phyloP scores from a whole-genome alignment of 2,329 filamentous ascomycete genomes.

The Ophidiomyces ophidiicola region DNA sequence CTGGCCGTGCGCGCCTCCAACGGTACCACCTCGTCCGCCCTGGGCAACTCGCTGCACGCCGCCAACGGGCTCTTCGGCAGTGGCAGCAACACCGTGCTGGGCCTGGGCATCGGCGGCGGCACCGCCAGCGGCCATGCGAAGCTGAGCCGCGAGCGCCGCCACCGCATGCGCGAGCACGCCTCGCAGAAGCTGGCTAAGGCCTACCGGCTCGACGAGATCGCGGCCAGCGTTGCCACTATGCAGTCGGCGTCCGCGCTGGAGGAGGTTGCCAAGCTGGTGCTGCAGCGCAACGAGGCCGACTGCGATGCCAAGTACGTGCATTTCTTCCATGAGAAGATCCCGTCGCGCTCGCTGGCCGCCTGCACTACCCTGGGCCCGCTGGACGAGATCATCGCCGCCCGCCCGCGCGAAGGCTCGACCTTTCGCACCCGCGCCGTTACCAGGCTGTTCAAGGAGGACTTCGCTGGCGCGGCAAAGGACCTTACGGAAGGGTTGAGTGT shows the following conservation, averaged over 20 bases:
- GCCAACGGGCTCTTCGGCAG: conserved; percentile 40
- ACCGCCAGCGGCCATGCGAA: conserved; percentile 49
- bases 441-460: conserved; percentile 63
- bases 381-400: conserved; percentile 53
- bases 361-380: conserved; percentile 56
- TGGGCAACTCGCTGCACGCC: conserved; percentile 45
- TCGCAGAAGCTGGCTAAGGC: conserved; percentile 65
- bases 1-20: conserved; percentile 66
- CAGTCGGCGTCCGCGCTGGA: conserved; percentile 66
- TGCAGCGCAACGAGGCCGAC: conserved; percentile 57
- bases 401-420: conserved; percentile 53
- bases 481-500: conserved; percentile 53
- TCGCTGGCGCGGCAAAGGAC: conserved; percentile 56
- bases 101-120: conserved; percentile 43
- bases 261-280: conserved; percentile 59
- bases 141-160: conserved; percentile 63
- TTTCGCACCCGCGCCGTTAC: conserved; percentile 63
- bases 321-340: conserved; percentile 86
- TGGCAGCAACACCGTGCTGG: conserved; percentile 41
- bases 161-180: conserved; percentile 68
- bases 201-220: conserved; percentile 71
- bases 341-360: conserved; percentile 58
- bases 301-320: conserved; percentile 75
- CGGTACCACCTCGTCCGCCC: conserved; percentile 53
- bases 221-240: conserved; percentile 72